Evolutionary conservation across 2,329 filamentous ascomycete species (phyloP).

Genomic region (Fusarium sp.): DNA sequence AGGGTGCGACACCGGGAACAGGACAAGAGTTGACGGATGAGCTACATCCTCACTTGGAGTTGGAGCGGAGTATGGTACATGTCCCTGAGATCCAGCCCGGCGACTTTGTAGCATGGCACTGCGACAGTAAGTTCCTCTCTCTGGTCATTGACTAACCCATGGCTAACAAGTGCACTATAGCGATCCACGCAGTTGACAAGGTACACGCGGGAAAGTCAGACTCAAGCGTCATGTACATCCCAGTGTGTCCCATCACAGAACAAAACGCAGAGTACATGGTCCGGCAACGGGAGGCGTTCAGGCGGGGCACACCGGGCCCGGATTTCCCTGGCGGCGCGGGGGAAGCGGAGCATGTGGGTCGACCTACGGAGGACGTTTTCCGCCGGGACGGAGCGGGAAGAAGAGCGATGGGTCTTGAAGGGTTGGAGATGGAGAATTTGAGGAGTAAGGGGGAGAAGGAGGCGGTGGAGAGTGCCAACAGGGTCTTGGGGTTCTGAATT

Average conservation of each 20-base stretch:
- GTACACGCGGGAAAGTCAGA: conserved; percentile 77
- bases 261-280: conserved; percentile 77
- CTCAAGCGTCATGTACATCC: conserved; percentile 90
- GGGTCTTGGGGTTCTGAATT: conserved; percentile 55
- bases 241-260: conserved; percentile 83
- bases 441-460: conserved; percentile 50
- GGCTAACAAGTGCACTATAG: conserved; percentile 44
- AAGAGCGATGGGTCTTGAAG: conserved; percentile 56
- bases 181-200: conserved; percentile 85
- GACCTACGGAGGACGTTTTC: conserved; percentile 55
- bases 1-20: conserved; percentile 76
- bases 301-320: conserved; percentile 73
- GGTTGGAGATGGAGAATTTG: conserved; percentile 35
- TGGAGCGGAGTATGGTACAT: conserved; percentile 75
- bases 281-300: conserved; percentile 77
- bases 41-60: conserved; percentile 79
- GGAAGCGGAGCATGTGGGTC: conserved; percentile 66
- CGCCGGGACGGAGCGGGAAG: conserved; percentile 51
- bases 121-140: conserved; percentile 65
- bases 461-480: conserved; percentile 57
- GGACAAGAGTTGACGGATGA: conserved; percentile 75
- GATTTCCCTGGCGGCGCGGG: conserved; percentile 80
- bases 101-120: conserved; percentile 88
- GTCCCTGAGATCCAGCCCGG: conserved; percentile 76
- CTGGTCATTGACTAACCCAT: too few relatives aligned